phyloP scores from a whole-genome alignment of 495 filamentous ascomycete species.

The Tuber brumale region DNA sequence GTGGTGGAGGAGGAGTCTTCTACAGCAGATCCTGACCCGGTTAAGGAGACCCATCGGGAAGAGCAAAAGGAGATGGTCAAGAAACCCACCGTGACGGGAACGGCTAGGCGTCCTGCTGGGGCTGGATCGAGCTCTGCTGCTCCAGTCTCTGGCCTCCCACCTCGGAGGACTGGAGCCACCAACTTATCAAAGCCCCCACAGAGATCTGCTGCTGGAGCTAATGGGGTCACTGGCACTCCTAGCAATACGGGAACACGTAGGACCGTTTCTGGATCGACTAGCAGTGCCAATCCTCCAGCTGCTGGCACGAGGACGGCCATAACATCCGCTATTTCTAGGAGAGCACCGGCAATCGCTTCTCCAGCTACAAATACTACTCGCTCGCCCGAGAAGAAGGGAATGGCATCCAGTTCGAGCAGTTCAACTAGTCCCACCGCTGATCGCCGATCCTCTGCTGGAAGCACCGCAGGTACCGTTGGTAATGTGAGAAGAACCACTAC shows the following conservation, averaged over 20 bases:
- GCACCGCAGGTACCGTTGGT: not conserved
- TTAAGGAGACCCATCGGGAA: slow-evolving; percentile 34
- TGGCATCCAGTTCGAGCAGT: slow-evolving; percentile 6
- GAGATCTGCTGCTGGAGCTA: slow-evolving; percentile 20
- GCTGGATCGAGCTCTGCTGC: slow-evolving; percentile 19
- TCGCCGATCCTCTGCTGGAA: slow-evolving; percentile 19
- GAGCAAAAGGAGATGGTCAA: slow-evolving; percentile 29
- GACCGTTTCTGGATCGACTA: slow-evolving; percentile 9
- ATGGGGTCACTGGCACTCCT: slow-evolving; percentile 4
- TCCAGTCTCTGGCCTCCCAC: slow-evolving; percentile 15
- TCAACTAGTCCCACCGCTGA: slow-evolving; percentile 27
- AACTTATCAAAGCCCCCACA: slow-evolving; percentile 32
- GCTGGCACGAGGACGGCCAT: slow-evolving; percentile 12
- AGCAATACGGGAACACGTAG: slow-evolving; percentile 7
- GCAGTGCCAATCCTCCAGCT: slow-evolving; percentile 5
- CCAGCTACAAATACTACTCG: slow-evolving; percentile 9
- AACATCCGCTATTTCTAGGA: slow-evolving; percentile 19
- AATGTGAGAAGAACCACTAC: slow-evolving; percentile 16
- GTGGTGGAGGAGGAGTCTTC: slow-evolving; percentile 9
- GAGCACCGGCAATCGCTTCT: slow-evolving; percentile 18
- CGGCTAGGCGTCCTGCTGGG: slow-evolving; percentile 28
- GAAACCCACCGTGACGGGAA: slow-evolving; percentile 27
- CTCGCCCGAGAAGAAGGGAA: slow-evolving; percentile 25
- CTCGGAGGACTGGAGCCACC: slow-evolving; percentile 15
- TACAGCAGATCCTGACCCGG: slow-evolving; percentile 19